Base-by-base conservation (phyloP, 257 asterid species). In the Coffea eugenioides region DNA sequence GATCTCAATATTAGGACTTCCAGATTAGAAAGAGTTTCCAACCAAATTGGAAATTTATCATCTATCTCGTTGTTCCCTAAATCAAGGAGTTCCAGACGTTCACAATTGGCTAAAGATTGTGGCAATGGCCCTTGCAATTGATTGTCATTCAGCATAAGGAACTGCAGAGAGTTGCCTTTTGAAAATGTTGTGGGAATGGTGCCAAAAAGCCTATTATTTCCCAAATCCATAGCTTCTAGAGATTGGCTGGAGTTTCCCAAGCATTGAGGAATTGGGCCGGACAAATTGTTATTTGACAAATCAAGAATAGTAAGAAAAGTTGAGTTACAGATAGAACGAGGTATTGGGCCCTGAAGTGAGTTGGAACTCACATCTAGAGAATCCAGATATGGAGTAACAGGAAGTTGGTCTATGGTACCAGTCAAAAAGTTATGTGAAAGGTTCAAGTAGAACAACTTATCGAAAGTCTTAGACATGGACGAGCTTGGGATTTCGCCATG, bases 31-130 rank as follows among this genome's bases (percentile, higher is more conserved):
- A 88, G 85, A 71, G 20, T 52, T 48, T 46, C 82, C 64, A 76
- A 27, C 89, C 87, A 84, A 23, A 45, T 45, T 10, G 88, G 91
- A 52, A 88, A 88, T 4, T 13, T 2, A 27, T 54, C 87, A 48
- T 31, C 76, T 48, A 88, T 57, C 41, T 39, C 3, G 41, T 39
- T 39, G 41, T 39, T 39, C 41, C 41, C 41, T 39, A 39, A 39
- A 39, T 39, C 41, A 39, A 39, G 41, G 41, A 39, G 41, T 39
- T 39, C 41, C 3, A 39, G 41, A 39, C 3, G 20, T 72, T 23
- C 65, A 21, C 87, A 86, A 45, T 80, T 80, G 27, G 43, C 75
- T 18, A 84, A 48, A 16, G 87, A 75, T 64, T 2, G 16, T 0
- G 81, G 83, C 23, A 84, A 31, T 68, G 52, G 3, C n/a, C 83